phyloP scores from a whole-genome alignment of 2,329 filamentous ascomycete genomes.

The Stagonosporopsis tanaceti region DNA sequence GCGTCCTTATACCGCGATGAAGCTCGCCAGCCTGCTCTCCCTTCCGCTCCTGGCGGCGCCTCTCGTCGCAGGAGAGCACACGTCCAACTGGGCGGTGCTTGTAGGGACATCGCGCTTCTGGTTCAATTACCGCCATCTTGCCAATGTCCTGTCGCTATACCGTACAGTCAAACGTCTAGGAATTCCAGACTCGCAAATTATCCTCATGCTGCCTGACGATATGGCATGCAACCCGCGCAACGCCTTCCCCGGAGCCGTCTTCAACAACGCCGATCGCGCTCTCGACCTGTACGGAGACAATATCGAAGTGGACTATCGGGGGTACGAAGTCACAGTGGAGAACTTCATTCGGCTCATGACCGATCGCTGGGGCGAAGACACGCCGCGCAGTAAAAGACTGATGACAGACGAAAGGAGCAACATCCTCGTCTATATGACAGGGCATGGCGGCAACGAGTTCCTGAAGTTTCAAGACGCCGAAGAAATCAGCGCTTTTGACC shows the following conservation, averaged over 20 bases:
- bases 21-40: constrained; percentile 32
- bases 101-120: constrained; percentile 98
- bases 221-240: constrained; percentile 99
- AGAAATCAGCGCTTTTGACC: constrained; percentile 94
- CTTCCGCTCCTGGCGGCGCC: constrained; percentile 43
- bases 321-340: constrained; percentile 98
- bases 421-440: constrained; percentile 98
- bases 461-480: constrained; percentile 98
- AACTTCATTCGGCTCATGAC: constrained; percentile 97
- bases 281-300: constrained; percentile 98
- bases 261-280: constrained; percentile 95
- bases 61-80: constrained; percentile 74
- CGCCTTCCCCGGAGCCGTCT: constrained; percentile 95
- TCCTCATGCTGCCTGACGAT: constrained; percentile 99
- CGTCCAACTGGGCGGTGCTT: constrained; percentile 99
- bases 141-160: constrained; percentile 97
- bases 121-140: constrained; percentile 99
- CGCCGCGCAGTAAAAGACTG: constrained; percentile 91
- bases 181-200: constrained; percentile 98
- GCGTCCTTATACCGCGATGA: constrained; percentile 26
- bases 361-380: constrained; percentile 91
- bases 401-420: constrained; percentile 96
- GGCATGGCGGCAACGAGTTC: constrained; percentile 96
- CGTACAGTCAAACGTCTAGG: constrained; percentile 97
- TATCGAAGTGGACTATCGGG: constrained; percentile 97